These are phyloP conservation scores for Claviceps digitariae DNA, from an alignment of 2,329 filamentous ascomycete species.

Conservation along the genomic window DNA sequence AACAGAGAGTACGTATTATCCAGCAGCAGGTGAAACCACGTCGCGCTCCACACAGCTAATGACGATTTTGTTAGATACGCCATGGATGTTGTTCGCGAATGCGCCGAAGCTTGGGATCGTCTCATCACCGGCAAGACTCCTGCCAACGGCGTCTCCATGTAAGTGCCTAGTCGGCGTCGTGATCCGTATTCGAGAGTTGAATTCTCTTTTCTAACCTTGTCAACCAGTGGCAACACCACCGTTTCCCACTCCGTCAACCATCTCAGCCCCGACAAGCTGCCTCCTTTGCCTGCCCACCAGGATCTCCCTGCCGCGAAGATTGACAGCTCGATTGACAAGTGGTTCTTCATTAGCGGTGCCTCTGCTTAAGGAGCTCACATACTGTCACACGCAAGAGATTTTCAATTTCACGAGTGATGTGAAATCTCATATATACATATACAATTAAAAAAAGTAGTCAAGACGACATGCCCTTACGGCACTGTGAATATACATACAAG, in stretches of 20 bases:
- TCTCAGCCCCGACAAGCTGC: conserved; percentile 54
- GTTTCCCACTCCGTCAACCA: conserved; percentile 62
- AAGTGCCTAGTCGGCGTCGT: conserved; percentile 30
- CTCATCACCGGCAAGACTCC: conserved; percentile 82
- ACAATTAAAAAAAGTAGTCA: conserved; percentile 4
- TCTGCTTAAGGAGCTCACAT: conserved; percentile 49
- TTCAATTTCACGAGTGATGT: neutral
- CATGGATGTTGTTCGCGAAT: conserved; percentile 90
- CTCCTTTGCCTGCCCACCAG: conserved; percentile 66
- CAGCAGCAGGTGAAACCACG: neutral
- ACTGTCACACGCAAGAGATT: neutral
- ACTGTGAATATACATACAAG: conserved; percentile 19
- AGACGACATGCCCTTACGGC: neutral
- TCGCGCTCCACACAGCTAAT: conserved; percentile 1
- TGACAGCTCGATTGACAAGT: conserved; percentile 96
- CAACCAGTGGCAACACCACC: conserved; percentile 62
- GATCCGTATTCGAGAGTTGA: neutral
- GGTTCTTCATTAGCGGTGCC: conserved; percentile 99
- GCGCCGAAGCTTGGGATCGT: conserved; percentile 92
- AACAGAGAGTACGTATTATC: conserved; percentile 64
- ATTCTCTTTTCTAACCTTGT: conserved; percentile 14
- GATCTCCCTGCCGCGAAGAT: conserved; percentile 77
- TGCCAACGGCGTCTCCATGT: conserved; percentile 68
- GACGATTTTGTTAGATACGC: conserved; percentile 52
- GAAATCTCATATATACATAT: neutral